Base-by-base conservation (phyloP, 768 basidiomycete species). In the Ephemerocybe angulata region DNA sequence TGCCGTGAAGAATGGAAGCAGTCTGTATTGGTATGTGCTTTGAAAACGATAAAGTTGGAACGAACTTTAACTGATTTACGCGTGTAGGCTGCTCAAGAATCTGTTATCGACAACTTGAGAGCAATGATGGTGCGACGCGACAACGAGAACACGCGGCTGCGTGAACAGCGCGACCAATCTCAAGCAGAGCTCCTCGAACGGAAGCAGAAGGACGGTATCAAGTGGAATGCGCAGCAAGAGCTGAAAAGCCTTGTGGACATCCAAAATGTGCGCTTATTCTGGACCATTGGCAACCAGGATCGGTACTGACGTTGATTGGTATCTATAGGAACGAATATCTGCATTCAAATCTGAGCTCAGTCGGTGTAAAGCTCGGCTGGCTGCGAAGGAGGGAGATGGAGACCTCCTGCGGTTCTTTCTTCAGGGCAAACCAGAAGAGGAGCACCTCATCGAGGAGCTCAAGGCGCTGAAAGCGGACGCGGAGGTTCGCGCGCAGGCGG, bases 321-420 rank as follows among this genome's bases (percentile, higher is more conserved):
- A 31, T 43, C 41, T 56, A 59, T 42, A 93, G 84, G 89, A 88
- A 56, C 87, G 93, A 35, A 85, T 98, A 41, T 65, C 67, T 12
- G 80, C 83, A 27, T 66, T 96, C 24, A 74, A 83, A 57, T 87
- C 87, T 1, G 93, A 98, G 67, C 72, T 88, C 11, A 77, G 73
- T 38, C 79, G 93, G 22, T 75, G 88, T 58, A 90, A 88, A 67
- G 78, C 87, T 15, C 80, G 82, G 28, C 72, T 95, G n/a, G 93
- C 90, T 19, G 90, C 91, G 0, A 71, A 84, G 25, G 75, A 80
- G 1, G 84, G 86, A 5, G 79, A 88, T 22, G 82, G 84, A 57
- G 87, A 92, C 47, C 74, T 93, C 30, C 76, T 94, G 68, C 70
- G 71, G 4, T 91, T 92, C 66, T 78, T 95, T 59, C 72, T 85